Evolutionary conservation across 2,329 filamentous ascomycete genomes (phyloP).

Genomic region (Fusarium nurragi): DNA sequence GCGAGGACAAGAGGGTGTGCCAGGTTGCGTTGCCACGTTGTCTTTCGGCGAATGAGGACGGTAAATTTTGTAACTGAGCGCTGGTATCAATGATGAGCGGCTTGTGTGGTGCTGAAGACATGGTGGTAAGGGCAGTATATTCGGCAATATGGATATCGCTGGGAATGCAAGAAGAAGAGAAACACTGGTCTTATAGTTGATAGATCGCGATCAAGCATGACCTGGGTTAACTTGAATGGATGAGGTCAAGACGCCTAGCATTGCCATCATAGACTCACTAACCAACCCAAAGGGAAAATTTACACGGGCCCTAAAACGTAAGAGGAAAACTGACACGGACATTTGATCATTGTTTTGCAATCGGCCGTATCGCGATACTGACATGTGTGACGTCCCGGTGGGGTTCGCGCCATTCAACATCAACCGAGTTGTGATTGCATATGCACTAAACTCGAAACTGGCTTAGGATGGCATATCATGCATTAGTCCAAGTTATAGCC

Average conservation of each 20-base stretch:
- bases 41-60: conserved; percentile 20
- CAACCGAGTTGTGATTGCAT: neutral
- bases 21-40: conserved; percentile 33
- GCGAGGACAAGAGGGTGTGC: conserved; percentile 37
- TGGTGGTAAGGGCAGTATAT: too few relatives aligned
- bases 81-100: conserved; percentile 22
- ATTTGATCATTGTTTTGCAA: neutral
- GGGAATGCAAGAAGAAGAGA: too few relatives aligned
- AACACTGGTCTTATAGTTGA: too few relatives aligned
- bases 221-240: too few relatives aligned
- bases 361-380: neutral
- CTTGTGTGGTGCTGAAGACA: neutral
- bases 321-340: neutral
- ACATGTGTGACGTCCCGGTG: neutral
- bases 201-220: too few relatives aligned
- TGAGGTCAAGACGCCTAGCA: too few relatives aligned
- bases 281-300: neutral
- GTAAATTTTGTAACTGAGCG: neutral
- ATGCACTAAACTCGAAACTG: conserved; percentile 15
- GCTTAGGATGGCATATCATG: neutral
- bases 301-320: neutral
- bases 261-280: neutral
- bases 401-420: conserved; percentile 22
- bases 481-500: too few relatives aligned
- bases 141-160: too few relatives aligned